Percentiles rank a stretch among this genome's conserved stretches.
Evolutionary conservation across 495 filamentous ascomycete genomes (phyloP).

Genomic region (Talaromyces liani): DNA sequence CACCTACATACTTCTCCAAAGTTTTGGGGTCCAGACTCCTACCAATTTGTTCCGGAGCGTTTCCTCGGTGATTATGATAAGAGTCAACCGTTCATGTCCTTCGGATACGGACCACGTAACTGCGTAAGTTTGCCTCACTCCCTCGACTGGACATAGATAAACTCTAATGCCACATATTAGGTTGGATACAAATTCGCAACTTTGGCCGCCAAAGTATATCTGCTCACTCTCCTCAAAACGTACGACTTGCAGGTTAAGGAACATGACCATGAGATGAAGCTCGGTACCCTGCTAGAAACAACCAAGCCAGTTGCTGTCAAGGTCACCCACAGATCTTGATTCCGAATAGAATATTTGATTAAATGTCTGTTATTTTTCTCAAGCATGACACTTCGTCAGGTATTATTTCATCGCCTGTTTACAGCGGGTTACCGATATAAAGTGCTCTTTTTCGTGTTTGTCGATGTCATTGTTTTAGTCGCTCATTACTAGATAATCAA

Average conservation of each 20-base stretch:
- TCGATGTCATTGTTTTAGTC: no score
- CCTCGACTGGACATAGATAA: background rate
- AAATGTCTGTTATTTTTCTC: no score
- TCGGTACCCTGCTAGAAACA: conserved; percentile 13
- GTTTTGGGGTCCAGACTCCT: conserved; percentile 12
- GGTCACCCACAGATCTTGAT: conserved; percentile 7
- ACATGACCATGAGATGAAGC: conserved; percentile 13
- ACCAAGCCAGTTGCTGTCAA: conserved; percentile 16
- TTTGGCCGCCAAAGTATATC: conserved; percentile 13
- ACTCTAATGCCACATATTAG: background rate
- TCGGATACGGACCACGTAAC: conserved; percentile 16
- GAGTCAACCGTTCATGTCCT: conserved; percentile 14
- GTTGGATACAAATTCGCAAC: conserved; percentile 9
- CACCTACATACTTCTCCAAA: conserved; percentile 14
- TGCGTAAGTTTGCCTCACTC: conserved; percentile 12
- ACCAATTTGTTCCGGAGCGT: conserved; percentile 12
- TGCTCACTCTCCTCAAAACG: conserved; percentile 13
- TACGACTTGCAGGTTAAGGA: conserved; percentile 15
- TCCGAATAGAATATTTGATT: background rate
- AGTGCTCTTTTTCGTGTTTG: no score
- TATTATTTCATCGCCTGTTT: no score
- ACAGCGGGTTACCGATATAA: no score
- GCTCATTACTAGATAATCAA: no score
- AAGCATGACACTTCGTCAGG: background rate
- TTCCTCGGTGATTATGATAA: conserved; percentile 14